Evolutionary conservation across 306 rosid species (phyloP), one percentile per base, ranked within the genome.

Genomic region (Dalbergia cochinchinensis): DNA sequence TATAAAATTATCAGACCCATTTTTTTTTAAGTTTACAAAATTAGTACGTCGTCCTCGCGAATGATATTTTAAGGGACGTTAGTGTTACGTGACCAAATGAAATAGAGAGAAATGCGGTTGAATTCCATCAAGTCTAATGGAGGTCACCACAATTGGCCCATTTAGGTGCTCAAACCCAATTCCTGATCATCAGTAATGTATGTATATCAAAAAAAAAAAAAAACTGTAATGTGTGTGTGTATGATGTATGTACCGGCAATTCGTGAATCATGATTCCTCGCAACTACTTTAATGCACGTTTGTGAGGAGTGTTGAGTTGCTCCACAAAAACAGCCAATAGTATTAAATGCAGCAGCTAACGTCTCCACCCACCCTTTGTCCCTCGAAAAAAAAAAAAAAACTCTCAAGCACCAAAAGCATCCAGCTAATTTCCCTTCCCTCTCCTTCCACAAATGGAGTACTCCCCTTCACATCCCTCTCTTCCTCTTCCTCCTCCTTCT

Each of bases 311-410:
- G 12, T 33, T 35, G 76, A 71, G 77, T 53, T 57, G 20, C 59
- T 76, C 18, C 83, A 41, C 12, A 19, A 60, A 80, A 80, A 60
- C 82, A 65, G 4, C 57, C 13, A 19, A 15, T 4, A 33, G 95
- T 77, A 90, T 91, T 94, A 91, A 94, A 92, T 94, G 99, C 89
- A 78, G 86, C 81, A 82, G 84, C 85, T 86, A 86, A 82, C 58
- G 71, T 33, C 59, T 80, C 89, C 97, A 92, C 92, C 97, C 83
- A 92, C 92, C 83, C 55, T 12, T 48, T 61, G 75, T 14, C 76
- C 65, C 85, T 82, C 22, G 7, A 71, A 84, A 83, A 76, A 74
- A 73, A 41, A 70, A 79, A 78, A 72, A 65, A 59, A 5, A 78
- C 71, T 1, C 31, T 26, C 31, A 26, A 26, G 3, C 31, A 2